Conservation (phyloP, 2,329 filamentous ascomycete species). For the Pseudophaeomoniella oleicola region DNA sequence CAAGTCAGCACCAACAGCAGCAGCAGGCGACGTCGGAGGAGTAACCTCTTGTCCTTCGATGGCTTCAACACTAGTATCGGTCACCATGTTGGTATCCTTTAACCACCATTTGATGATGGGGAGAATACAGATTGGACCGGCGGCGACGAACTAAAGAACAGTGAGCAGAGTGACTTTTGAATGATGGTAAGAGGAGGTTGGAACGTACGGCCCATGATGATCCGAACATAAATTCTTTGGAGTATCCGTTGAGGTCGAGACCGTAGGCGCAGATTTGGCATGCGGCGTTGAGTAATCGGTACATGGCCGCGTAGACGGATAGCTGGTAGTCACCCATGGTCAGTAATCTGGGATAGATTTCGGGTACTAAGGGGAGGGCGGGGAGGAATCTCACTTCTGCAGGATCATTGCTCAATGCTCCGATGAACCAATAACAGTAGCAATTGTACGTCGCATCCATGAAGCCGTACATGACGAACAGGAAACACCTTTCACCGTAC, state of each 20-base stretch:
- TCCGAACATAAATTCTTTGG: background rate
- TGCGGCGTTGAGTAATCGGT: background rate
- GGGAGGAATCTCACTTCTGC: background rate
- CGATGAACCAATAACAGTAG: conserved; percentile 1
- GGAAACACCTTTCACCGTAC: conserved; percentile 1
- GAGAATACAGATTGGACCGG: background rate
- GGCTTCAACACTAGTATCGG: background rate
- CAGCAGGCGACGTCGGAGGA: no score
- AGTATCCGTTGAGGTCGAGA: background rate
- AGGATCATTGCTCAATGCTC: background rate
- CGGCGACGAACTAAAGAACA: background rate
- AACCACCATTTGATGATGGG: background rate
- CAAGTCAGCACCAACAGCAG: no score
- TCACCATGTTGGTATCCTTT: background rate
- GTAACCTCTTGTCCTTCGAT: background rate
- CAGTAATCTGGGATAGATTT: no score
- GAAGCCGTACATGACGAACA: conserved; percentile 5
- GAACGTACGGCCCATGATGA: background rate
- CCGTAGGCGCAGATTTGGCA: background rate
- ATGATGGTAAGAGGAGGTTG: no score
- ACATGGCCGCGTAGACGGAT: background rate
- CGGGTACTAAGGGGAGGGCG: no score
- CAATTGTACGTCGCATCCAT: conserved; percentile 3
- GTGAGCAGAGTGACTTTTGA: no score
- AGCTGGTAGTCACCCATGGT: no score